Evolutionary conservation across 1,284 basidiomycete genomes (phyloP).

Genomic region (Bjerkandera adusta): DNA sequence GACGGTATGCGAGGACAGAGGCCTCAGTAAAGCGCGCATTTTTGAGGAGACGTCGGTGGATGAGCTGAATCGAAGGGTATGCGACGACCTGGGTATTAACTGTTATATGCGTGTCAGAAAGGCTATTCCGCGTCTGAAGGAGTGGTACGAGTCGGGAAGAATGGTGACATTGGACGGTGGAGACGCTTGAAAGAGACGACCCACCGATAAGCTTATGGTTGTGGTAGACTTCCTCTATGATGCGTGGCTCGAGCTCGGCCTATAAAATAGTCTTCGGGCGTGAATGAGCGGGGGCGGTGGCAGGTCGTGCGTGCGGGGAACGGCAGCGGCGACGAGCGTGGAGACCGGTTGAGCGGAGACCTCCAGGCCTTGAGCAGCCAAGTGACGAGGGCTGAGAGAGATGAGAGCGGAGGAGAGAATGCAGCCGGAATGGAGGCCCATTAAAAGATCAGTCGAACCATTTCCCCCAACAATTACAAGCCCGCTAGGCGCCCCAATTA

Average conservation of each 20-base stretch:
- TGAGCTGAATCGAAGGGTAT: constrained; percentile 1
- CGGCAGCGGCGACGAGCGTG: constrained; percentile 1
- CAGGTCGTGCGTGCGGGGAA: not conserved
- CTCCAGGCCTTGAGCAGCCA: constrained; percentile 7
- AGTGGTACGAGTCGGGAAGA: constrained; percentile 9
- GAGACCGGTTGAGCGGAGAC: constrained; percentile 16
- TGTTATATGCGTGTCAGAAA: constrained; percentile 12
- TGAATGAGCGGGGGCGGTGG: constrained; percentile 6
- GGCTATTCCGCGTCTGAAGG: constrained; percentile 1
- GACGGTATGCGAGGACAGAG: constrained; percentile 62
- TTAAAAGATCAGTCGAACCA: constrained; percentile 19
- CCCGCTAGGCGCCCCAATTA: constrained; percentile 1
- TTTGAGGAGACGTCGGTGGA: constrained; percentile 1
- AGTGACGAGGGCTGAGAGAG: constrained; percentile 9
- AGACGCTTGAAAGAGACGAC: constrained; percentile 11
- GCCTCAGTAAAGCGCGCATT: constrained; percentile 58
- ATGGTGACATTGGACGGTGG: too few species aligned
- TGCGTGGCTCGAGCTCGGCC: not conserved
- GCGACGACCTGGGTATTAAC: constrained; percentile 6
- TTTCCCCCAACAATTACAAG: constrained; percentile 14
- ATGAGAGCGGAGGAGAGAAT: constrained; percentile 8
- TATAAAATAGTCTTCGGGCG: constrained; percentile 11
- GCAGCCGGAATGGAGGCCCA: constrained; percentile 10
- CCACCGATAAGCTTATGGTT: constrained; percentile 9
- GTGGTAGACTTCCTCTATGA: constrained; percentile 13